Percentiles rank a stretch among this genome's conserved stretches.
Evolutionary conservation across 306 rosid species (phyloP).

Genomic region (Vigna nakashimae): DNA sequence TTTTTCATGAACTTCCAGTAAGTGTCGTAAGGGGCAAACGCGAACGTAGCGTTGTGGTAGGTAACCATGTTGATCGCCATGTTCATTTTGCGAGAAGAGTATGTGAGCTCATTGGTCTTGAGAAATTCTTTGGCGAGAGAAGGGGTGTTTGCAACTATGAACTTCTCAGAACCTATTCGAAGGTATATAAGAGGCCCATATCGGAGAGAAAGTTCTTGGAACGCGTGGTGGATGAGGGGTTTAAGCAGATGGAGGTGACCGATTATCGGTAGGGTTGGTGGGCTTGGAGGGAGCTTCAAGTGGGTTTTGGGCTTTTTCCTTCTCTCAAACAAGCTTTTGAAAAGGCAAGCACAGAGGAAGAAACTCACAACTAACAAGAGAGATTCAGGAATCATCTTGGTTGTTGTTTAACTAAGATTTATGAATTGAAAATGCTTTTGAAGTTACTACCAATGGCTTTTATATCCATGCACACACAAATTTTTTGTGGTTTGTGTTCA

Average conservation of each 20-base stretch:
- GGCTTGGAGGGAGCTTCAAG: constrained; percentile 51
- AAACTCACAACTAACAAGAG: not conserved
- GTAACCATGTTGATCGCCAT: constrained; percentile 44
- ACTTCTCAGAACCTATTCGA: constrained; percentile 41
- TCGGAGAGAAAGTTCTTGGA: constrained; percentile 40
- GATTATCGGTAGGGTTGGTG: constrained; percentile 46
- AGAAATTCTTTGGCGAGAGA: constrained; percentile 55
- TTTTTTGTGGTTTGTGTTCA: no score
- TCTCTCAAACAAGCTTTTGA: constrained; percentile 24
- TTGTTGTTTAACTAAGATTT: not conserved
- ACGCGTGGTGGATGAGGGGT: constrained; percentile 55
- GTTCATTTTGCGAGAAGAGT: constrained; percentile 35
- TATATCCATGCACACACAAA: no score
- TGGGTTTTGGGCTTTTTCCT: not conserved
- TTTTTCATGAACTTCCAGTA: constrained; percentile 60
- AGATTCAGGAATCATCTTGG: not conserved
- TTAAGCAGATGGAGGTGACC: constrained; percentile 54
- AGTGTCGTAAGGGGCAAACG: constrained; percentile 55
- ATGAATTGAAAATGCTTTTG: not conserved
- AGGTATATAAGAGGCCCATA: constrained; percentile 58
- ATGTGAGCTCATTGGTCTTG: constrained; percentile 46
- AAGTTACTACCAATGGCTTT: not conserved
- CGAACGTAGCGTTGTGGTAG: constrained; percentile 52
- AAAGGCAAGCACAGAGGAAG: not conserved
- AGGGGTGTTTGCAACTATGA: constrained; percentile 46